A percentile compares a stretch with the other conserved stretches of the same genome.
Evolutionary conservation across 1,139 yeast species (phyloP).

Genomic region (Suhomyces guaymorum): DNA sequence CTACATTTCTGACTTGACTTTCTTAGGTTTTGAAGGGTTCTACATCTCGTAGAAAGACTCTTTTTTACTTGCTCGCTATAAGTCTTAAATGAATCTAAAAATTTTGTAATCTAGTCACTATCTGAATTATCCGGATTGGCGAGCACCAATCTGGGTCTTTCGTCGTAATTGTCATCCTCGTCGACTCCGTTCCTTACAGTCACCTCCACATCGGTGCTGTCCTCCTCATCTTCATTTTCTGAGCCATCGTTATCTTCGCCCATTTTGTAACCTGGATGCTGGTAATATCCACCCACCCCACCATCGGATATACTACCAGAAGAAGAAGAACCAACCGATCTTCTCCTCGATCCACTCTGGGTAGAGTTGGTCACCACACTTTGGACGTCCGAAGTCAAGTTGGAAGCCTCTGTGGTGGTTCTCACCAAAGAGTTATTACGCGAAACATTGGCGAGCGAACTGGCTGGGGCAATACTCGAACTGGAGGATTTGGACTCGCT

Average conservation of each 20-base stretch:
- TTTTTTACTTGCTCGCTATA: too few relatives aligned
- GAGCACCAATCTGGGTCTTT: constrained; percentile 53
- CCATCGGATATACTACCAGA: constrained; percentile 30
- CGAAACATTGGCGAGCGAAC: constrained; percentile 18
- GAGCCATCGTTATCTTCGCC: constrained; percentile 27
- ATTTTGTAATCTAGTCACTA: constrained; percentile 17
- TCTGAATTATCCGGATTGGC: constrained; percentile 66
- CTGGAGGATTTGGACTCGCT: constrained; percentile 24
- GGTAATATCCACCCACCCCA: constrained; percentile 40
- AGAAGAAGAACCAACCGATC: constrained; percentile 24
- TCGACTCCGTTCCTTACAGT: constrained; percentile 1
- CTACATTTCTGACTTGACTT: too few relatives aligned
- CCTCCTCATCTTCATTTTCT: constrained; percentile 16
- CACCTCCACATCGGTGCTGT: constrained; percentile 18
- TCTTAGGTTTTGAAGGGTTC: too few relatives aligned
- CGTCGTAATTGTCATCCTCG: constrained; percentile 35
- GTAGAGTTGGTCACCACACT: constrained; percentile 23
- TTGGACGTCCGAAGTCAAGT: constrained; percentile 21
- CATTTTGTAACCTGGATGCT: constrained; percentile 43
- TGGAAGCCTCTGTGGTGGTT: constrained; percentile 32
- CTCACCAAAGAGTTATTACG: constrained; percentile 30
- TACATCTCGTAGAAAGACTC: too few relatives aligned
- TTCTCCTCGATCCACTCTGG: constrained; percentile 16
- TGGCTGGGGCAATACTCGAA: constrained; percentile 22
- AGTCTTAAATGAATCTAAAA: too few relatives aligned